phyloP scores from a whole-genome alignment of 495 filamentous ascomycete species.

The Talaromyces proteolyticus region DNA sequence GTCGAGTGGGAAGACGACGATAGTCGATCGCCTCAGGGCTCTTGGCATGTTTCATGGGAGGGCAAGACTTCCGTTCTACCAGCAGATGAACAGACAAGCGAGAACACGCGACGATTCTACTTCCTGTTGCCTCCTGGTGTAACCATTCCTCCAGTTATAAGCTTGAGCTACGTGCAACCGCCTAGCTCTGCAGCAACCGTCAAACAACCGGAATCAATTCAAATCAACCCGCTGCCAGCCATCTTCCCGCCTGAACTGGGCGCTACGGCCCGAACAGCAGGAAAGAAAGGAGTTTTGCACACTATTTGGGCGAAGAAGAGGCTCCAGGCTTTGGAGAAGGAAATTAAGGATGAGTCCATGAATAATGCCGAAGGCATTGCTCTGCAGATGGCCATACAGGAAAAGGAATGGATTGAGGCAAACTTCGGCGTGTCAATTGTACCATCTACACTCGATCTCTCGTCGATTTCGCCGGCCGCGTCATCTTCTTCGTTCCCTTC shows the following conservation, averaged over 20 bases:
- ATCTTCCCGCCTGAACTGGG: constrained; percentile 73
- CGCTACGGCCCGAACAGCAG: constrained; percentile 54
- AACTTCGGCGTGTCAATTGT: constrained; percentile 60
- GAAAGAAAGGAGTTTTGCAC: constrained; percentile 74
- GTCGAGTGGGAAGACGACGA: constrained; percentile 71
- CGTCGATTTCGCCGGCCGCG: constrained; percentile 4
- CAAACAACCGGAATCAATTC: constrained; percentile 22
- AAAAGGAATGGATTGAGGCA: constrained; percentile 74
- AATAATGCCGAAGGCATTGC: constrained; percentile 72
- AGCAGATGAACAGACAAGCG: constrained; percentile 51
- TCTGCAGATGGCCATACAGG: constrained; percentile 71
- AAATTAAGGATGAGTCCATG: constrained; percentile 58
- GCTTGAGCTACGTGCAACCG: constrained; percentile 46
- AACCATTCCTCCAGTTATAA: constrained; percentile 61
- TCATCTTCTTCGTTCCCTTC: constrained; percentile 25
- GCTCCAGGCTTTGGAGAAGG: constrained; percentile 61
- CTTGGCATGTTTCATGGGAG: constrained; percentile 73
- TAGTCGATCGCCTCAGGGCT: constrained; percentile 24
- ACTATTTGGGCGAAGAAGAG: constrained; percentile 79
- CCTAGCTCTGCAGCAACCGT: constrained; percentile 10
- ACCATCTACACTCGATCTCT: constrained; percentile 17
- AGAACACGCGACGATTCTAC: constrained; percentile 59
- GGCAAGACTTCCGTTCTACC: constrained; percentile 63
- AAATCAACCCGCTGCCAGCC: constrained; percentile 69
- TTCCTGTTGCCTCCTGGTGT: constrained; percentile 65